Evolutionary conservation across 371 early-diverging fungal genomes (phyloP), one percentile per base, ranked within the genome.

Genomic region (Encephalitozoon cuniculi): DNA sequence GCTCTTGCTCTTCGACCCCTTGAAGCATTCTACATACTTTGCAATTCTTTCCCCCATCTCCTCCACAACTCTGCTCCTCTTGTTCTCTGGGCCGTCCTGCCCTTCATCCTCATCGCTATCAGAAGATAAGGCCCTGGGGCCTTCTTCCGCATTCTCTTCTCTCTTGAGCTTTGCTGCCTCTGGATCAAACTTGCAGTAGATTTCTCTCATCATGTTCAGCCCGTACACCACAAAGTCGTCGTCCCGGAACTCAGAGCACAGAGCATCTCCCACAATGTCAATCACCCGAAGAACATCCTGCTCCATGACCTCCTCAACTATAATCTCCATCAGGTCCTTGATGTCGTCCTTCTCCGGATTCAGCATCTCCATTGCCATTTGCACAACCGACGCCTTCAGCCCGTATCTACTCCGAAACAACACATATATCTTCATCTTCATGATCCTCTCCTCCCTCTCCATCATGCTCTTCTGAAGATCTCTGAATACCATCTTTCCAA

Each of bases 141-240:
- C 23, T 28, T 52, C 37, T 43, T 71, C 55, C 46, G 41, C 26
- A 65, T 77, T 53, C 53, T 68, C 54, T 21, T 34, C 59, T 7
- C 15, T 21, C 34, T 51, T 63, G 46, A 71, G 51, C 49, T 52
- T 49, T 6, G 28, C 12, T 59, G 65, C 55, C 34, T 67, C 40
- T 18, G 21, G 12, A 64, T 77, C 59, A 71, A 74, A 79, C 59
- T 71, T 71, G 28, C 54, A 51, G 23, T 74, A 63, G 9, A 82
- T 63, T 4, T 59, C 77, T 71, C 69, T 73, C 6, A 82, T 41
- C 40, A 77, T 70, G 65, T 79, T 79, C 21, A 82, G 18, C 32
- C 82, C 82, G 64, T 82, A 82, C 21, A 72, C 77, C 46, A 82
- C 74, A 34, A 76, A 65, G 23, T 82, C 82, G 51, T 82, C 82